A percentile compares a stretch with the other conserved stretches of the same genome.
Conservation (phyloP, 1,139 yeast genomes). For the Insectozyma bohioensis region DNA sequence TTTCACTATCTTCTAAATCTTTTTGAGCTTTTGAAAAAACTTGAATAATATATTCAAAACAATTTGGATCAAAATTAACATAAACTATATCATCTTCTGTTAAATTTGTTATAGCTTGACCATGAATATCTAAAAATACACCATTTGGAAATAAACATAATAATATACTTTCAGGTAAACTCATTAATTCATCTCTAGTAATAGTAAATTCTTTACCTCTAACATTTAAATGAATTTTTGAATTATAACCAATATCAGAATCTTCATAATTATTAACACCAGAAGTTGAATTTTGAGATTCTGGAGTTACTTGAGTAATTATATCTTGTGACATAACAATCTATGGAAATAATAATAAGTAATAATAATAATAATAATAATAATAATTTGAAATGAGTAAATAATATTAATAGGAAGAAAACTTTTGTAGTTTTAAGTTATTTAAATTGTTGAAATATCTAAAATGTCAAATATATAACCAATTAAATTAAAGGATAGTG, state of each 20-base stretch:
- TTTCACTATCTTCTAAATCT: slow-evolving; percentile 33
- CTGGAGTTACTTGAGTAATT: slow-evolving; percentile 66
- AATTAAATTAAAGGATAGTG: too few relatives aligned
- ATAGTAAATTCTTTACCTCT: slow-evolving; percentile 67
- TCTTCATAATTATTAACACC: slow-evolving; percentile 21
- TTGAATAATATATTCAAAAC: slow-evolving; percentile 79
- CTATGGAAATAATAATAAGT: too few relatives aligned
- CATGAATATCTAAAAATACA: slow-evolving; percentile 71
- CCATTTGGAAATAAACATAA: slow-evolving; percentile 90
- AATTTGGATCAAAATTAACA: slow-evolving; percentile 83
- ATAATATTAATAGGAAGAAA: slow-evolving; percentile 1
- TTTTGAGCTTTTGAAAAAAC: slow-evolving; percentile 53
- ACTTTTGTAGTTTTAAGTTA: slow-evolving; percentile 6
- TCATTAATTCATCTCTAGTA: slow-evolving; percentile 85
- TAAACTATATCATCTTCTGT: slow-evolving; percentile 75
- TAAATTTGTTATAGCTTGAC: slow-evolving; percentile 72
- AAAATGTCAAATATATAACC: too few relatives aligned
- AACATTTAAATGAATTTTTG: slow-evolving; percentile 64
- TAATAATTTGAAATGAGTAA: background rate
- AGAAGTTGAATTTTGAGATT: slow-evolving; percentile 19
- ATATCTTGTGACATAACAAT: slow-evolving; percentile 30
- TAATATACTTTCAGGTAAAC: slow-evolving; percentile 85
- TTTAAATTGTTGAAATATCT: too few relatives aligned
- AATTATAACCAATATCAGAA: slow-evolving; percentile 53
- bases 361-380: too few relatives aligned